Evolutionary conservation across 192 early-diverging fungal species (phyloP).

Genomic region (Coemansia sp.): DNA sequence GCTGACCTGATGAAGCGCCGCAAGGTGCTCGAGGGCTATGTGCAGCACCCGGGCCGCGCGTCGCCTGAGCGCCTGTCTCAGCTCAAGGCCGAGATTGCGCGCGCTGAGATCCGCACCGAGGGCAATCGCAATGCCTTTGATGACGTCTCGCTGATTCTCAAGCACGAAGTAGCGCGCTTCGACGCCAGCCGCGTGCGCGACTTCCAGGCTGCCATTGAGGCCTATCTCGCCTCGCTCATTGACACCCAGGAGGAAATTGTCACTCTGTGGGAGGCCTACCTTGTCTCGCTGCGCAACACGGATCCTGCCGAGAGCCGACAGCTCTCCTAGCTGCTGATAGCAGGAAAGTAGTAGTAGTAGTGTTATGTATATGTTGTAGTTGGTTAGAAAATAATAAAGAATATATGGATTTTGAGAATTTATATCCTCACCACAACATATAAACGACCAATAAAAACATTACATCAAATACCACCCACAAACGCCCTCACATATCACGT

Average conservation of each 20-base stretch:
- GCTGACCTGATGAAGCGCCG: conserved; percentile 72
- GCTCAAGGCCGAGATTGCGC: conserved; percentile 50
- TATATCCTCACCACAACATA: too few species aligned
- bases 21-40: conserved; percentile 66
- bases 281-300: conserved; percentile 37
- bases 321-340: not conserved
- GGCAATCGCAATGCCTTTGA: conserved; percentile 67
- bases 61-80: conserved; percentile 46
- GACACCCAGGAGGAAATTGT: conserved; percentile 79
- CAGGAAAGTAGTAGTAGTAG: not conserved
- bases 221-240: conserved; percentile 75
- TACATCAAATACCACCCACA: too few species aligned
- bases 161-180: conserved; percentile 76
- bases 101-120: conserved; percentile 54
- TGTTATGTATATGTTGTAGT: not conserved
- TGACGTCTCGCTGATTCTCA: conserved; percentile 71
- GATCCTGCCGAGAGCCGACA: conserved; percentile 17
- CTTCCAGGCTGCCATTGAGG: conserved; percentile 73
- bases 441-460: too few species aligned
- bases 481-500: too few species aligned
- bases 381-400: too few species aligned
- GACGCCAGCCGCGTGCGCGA: conserved; percentile 81
- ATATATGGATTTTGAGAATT: too few species aligned
- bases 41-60: conserved; percentile 38
- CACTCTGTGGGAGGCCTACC: conserved; percentile 56